Percentiles rank a stretch among this genome's conserved stretches.
Conservation (phyloP, 805 yeast genomes). For the Wickerhamiella musiphila region DNA sequence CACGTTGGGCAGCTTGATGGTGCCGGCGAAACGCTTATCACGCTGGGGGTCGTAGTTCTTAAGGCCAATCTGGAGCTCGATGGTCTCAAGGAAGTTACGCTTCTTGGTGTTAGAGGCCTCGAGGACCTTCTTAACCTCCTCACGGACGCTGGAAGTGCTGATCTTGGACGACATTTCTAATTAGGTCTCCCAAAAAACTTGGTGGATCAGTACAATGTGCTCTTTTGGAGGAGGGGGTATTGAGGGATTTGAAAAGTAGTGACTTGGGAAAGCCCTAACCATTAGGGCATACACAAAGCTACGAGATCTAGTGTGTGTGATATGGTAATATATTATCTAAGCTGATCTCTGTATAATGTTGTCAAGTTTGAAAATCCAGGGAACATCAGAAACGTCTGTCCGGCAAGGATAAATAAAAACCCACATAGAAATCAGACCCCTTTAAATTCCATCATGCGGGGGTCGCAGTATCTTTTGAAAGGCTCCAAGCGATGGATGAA, state of each 20-base stretch:
- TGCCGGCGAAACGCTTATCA: conserved; percentile 99
- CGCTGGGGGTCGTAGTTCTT: conserved; percentile 99
- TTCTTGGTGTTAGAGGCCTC: conserved; percentile 87
- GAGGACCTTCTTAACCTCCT: conserved; percentile 82
- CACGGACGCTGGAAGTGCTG: conserved; percentile 87
- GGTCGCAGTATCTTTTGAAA: conserved; percentile 22
- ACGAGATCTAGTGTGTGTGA: no score
- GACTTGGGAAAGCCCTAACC: background rate
- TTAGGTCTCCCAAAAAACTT: conserved; percentile 17
- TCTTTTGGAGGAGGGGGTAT: background rate
- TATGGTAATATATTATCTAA: no score
- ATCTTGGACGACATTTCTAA: conserved; percentile 38
- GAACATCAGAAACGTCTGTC: no score
- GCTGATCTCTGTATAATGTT: no score
- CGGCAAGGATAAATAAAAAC: no score
- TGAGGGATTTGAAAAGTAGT: background rate
- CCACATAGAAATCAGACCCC: background rate
- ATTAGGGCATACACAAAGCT: no score
- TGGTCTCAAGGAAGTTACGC: conserved; percentile 99
- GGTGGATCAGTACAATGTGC: conserved; percentile 11
- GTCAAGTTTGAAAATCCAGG: no score
- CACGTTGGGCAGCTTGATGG: conserved; percentile 93
- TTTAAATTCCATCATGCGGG: background rate
- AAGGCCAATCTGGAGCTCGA: conserved; percentile 98
- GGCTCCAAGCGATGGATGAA: conserved; percentile 61